phyloP scores from a whole-genome alignment of 2,329 filamentous ascomycete species.

The Torrubiella hemipterigena region DNA sequence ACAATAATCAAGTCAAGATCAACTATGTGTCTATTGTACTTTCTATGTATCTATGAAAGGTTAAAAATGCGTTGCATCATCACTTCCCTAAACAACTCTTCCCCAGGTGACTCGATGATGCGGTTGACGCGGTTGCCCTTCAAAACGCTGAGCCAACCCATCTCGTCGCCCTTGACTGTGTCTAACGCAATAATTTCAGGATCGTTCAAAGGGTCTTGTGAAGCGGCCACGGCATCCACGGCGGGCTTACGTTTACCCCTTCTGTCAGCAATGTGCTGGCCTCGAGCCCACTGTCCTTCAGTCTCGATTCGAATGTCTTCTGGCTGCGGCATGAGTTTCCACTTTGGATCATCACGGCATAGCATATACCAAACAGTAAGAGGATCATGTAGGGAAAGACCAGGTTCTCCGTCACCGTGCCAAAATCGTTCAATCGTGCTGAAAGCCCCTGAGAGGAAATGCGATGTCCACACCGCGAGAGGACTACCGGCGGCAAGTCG shows the following conservation, averaged over 20 bases:
- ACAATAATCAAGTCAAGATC: too few species aligned
- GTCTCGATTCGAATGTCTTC: constrained; percentile 89
- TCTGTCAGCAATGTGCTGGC: constrained; percentile 78
- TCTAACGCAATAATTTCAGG: constrained; percentile 26
- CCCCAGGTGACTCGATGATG: constrained; percentile 58
- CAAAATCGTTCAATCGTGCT: constrained; percentile 53
- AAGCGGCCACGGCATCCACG: constrained; percentile 24
- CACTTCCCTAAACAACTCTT: constrained; percentile 51
- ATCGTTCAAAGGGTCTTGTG: constrained; percentile 27
- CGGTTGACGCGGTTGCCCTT: constrained; percentile 73
- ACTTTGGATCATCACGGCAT: constrained; percentile 43
- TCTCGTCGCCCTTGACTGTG: constrained; percentile 57
- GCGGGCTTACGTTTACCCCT: constrained; percentile 45
- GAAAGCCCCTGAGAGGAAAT: constrained; percentile 62
- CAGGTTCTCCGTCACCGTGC: constrained; percentile 43
- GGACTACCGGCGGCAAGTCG: constrained; percentile 53
- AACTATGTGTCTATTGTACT: too few species aligned
- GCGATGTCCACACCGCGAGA: constrained; percentile 59
- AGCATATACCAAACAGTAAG: constrained; percentile 70
- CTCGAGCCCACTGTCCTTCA: constrained; percentile 83
- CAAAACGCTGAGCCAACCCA: constrained; percentile 59
- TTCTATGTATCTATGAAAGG: constrained; percentile 11
- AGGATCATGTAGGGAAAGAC: constrained; percentile 64
- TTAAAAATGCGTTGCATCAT: constrained; percentile 56
- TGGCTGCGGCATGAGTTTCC: constrained; percentile 42